Evolutionary conservation across 2,329 filamentous ascomycete species (phyloP), one percentile per base, ranked within the genome.

Genomic region (Trichophyton rubrum): DNA sequence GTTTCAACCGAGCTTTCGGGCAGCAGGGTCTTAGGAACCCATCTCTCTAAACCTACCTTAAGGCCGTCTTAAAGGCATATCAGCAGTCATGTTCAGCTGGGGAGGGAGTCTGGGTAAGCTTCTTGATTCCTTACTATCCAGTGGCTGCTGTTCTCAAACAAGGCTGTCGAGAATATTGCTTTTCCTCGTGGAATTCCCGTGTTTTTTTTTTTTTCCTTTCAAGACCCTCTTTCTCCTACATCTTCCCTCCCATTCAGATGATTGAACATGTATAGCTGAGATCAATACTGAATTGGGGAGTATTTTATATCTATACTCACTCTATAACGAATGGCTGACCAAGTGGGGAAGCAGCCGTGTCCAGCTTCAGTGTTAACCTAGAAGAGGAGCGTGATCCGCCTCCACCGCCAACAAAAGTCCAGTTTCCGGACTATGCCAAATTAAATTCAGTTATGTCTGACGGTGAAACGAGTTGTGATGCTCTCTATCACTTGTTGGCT

Each of bases 351-450:
- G 53, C 59, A 65, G 62, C 67, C 65, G 59, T 68, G 58, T 69
- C 72, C 56, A 65, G 71, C 20, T 64, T 71, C 55, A 66, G 64
- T 43, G 67, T 70, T 58, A 70, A 73, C 27, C 67, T 69, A 22
- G 70, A 74, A 49, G 73, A 72, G 64, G 75, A 77, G 66, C 76
- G 80, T 62, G 66, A 70, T 49, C 78, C 80, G 43, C 81, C 81
- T 53, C 68, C 78, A 38, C 69, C 69, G 61, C 76, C 80, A 38
- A 79, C 76, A 27, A 75, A 76, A 20, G 72, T 82, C 55, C 79
- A 79, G 59, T 82, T 83, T 65, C 81, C 81, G 35, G 67, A 68
- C 59, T 77, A 79, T 63, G 27, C 8, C 51, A 55, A 13, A 11
- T 6, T 55, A 9, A 40, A 35, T 15, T 41, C 55, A 15, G 8